A percentile compares a stretch with the other conserved stretches of the same genome.
phyloP scores from a whole-genome alignment of 176 grass and related monocot genomes.

The Triticum urartu region DNA sequence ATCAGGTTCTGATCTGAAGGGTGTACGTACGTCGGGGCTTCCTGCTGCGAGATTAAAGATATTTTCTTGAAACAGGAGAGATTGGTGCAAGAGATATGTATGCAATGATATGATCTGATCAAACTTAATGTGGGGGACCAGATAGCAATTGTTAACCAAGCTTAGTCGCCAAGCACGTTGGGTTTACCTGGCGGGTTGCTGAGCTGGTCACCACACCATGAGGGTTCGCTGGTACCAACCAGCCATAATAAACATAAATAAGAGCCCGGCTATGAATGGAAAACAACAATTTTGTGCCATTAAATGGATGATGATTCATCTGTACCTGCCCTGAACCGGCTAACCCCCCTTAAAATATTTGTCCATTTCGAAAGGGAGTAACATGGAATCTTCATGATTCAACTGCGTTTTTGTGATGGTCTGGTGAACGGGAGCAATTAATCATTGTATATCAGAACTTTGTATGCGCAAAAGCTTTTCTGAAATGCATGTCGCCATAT shows the following conservation, averaged over 20 bases:
- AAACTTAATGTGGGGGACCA: background rate
- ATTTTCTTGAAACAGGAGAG: background rate
- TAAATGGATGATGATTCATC: constrained; percentile 14
- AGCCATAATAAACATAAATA: background rate
- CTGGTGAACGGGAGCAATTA: background rate
- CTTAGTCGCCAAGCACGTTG: constrained; percentile 31
- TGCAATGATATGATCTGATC: background rate
- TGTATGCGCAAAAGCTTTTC: background rate
- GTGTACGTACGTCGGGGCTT: background rate
- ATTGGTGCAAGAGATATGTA: background rate
- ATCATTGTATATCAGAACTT: background rate
- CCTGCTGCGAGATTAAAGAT: background rate
- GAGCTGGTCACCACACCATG: constrained; percentile 2
- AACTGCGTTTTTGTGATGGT: background rate
- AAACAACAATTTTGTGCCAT: background rate
- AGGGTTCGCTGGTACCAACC: constrained; percentile 17
- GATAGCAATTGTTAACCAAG: constrained; percentile 16
- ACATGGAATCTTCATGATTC: constrained; percentile 32
- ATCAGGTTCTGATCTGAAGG: background rate
- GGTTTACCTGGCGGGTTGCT: background rate
- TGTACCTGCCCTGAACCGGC: background rate
- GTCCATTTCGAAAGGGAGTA: background rate
- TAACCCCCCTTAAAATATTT: background rate
- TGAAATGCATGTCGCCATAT: background rate
- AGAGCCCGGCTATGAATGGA: background rate